A percentile compares a stretch with the other conserved stretches of the same genome.
Conservation (phyloP, 169 alveolate species). For the Eimeria zaria region DNA sequence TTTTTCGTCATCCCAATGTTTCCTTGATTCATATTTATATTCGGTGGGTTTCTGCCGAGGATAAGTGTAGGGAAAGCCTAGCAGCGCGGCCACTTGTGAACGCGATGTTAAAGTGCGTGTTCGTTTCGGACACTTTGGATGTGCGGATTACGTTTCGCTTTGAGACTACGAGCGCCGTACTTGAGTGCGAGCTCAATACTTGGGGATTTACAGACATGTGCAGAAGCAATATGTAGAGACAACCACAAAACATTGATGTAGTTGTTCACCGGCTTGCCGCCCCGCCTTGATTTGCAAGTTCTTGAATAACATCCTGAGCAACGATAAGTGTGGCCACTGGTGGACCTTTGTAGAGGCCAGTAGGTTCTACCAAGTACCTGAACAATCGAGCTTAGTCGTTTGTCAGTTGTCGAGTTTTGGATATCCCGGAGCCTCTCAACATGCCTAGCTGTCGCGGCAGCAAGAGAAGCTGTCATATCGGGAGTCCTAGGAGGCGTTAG, state of each 20-base stretch:
- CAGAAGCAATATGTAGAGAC: neutral
- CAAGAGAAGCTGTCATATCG: conserved; percentile 34
- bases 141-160: conserved; percentile 65
- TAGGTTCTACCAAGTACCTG: neutral
- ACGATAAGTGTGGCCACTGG: neutral
- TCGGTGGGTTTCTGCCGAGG: conserved; percentile 68
- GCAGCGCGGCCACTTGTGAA: conserved; percentile 71
- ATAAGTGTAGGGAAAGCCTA: conserved; percentile 65
- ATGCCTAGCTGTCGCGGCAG: conserved; percentile 59
- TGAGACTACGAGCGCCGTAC: conserved; percentile 38
- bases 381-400: conserved; percentile 1
- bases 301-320: conserved; percentile 56
- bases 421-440: conserved; percentile 36
- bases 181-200: conserved; percentile 45
- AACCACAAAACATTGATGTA: neutral
- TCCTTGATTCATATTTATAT: conserved; percentile 66
- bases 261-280: conserved; percentile 14
- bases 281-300: conserved; percentile 60
- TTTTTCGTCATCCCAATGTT: conserved; percentile 80
- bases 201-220: conserved; percentile 47
- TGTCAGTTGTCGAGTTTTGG: conserved; percentile 26
- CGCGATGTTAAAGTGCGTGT: conserved; percentile 63
- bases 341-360: conserved; percentile 9
- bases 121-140: conserved; percentile 72
- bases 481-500: conserved; percentile 59